These are phyloP conservation scores for Cystobasidium slooffiae DNA, from an alignment of 1,284 basidiomycete species.

Conservation along the genomic window DNA sequence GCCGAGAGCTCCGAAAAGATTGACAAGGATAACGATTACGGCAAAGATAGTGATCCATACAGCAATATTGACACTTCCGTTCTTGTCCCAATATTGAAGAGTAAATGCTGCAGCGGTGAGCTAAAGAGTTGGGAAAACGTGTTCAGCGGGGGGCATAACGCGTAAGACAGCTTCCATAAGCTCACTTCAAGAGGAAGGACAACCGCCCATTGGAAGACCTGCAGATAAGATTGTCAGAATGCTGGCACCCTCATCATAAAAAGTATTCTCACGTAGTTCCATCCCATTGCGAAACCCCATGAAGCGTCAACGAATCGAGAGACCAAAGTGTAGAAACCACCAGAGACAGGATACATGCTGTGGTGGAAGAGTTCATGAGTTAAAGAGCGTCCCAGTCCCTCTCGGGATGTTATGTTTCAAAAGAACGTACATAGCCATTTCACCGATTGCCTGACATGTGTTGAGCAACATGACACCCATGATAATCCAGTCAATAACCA, in stretches of 20 bases:
- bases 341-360: constrained; percentile 56
- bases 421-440: constrained; percentile 60
- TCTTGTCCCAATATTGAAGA: constrained; percentile 47
- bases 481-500: constrained; percentile 57
- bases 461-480: constrained; percentile 57
- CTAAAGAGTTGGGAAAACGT: neutral
- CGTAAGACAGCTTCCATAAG: neutral
- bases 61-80: constrained; percentile 53
- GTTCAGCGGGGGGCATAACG: neutral
- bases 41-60: constrained; percentile 58
- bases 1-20: constrained; percentile 47
- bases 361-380: neutral
- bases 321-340: constrained; percentile 60
- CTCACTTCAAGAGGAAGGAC: constrained; percentile 56
- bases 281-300: constrained; percentile 57
- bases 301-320: constrained; percentile 51
- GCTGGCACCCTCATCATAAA: constrained; percentile 60
- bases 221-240: constrained; percentile 17
- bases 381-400: too few relatives aligned
- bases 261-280: constrained; percentile 55
- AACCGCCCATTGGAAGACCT: constrained; percentile 58
- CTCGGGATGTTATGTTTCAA: too few relatives aligned
- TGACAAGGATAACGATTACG: constrained; percentile 48
- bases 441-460: constrained; percentile 59
- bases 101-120: constrained; percentile 52